Percentiles rank a stretch among this genome's conserved stretches.
These are phyloP conservation scores for Escovopsis sp. DNA, from an alignment of 2,329 filamentous ascomycete species.

Conservation along the genomic window DNA sequence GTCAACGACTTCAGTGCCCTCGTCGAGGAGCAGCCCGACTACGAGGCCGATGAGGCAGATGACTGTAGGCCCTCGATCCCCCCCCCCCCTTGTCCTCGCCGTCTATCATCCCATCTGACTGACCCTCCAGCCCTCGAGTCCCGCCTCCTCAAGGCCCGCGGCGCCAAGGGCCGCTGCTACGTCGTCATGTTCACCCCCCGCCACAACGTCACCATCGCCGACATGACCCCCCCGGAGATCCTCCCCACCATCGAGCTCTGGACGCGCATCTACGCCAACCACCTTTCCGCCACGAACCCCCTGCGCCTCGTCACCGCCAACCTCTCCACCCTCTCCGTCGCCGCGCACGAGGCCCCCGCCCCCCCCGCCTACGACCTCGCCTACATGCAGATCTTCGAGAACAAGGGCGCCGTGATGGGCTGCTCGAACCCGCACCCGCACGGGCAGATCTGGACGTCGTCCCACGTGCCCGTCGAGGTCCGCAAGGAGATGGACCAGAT, in stretches of 20 bases:
- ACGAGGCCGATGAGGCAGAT: slow-evolving; percentile 30
- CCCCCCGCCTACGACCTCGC: slow-evolving; percentile 60
- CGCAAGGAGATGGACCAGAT: slow-evolving; percentile 64
- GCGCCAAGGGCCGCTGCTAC: slow-evolving; percentile 91
- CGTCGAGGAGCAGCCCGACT: slow-evolving; percentile 80
- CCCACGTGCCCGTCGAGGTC: slow-evolving; percentile 78
- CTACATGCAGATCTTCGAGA: slow-evolving; percentile 99
- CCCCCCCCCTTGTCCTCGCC: not conserved
- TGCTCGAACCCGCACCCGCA: slow-evolving; percentile 98
- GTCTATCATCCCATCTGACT: not conserved
- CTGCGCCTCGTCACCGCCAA: slow-evolving; percentile 32
- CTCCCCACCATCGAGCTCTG: slow-evolving; percentile 75
- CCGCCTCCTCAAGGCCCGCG: slow-evolving; percentile 63
- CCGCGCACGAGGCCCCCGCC: slow-evolving; percentile 20
- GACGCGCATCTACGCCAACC: slow-evolving; percentile 75
- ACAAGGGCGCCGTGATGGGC: slow-evolving; percentile 95
- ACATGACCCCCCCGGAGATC: slow-evolving; percentile 65
- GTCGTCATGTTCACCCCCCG: slow-evolving; percentile 86
- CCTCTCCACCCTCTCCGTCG: slow-evolving; percentile 23
- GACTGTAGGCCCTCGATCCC: slow-evolving; percentile 15
- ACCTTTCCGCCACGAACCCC: slow-evolving; percentile 58
- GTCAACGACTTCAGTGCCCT: slow-evolving; percentile 97
- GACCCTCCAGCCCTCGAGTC: slow-evolving; percentile 48
- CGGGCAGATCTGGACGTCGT: slow-evolving; percentile 92
- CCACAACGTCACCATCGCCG: slow-evolving; percentile 84